Evolutionary conservation across 257 asterid genomes (phyloP).

Genomic region (Solanum peruvianum): DNA sequence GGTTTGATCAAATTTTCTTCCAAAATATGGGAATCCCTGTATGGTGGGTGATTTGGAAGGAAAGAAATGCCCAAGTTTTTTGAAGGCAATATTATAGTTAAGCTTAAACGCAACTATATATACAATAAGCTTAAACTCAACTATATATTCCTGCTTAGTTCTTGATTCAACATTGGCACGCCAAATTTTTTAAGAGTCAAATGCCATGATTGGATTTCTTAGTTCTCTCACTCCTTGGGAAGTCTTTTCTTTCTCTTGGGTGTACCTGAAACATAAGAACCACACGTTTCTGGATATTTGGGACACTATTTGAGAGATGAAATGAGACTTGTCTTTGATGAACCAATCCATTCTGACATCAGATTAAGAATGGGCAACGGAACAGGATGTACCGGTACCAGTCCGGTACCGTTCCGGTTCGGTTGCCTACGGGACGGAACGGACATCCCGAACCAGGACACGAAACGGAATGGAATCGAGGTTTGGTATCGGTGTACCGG

Average conservation of each 20-base stretch:
- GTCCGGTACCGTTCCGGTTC: no score
- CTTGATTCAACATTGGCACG: background rate
- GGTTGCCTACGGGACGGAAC: no score
- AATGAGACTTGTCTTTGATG: background rate
- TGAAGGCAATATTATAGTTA: background rate
- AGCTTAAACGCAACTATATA: background rate
- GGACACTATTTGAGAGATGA: background rate
- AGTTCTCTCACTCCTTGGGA: background rate
- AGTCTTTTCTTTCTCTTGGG: background rate
- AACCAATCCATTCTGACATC: background rate
- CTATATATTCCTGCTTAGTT: background rate
- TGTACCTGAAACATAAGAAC: background rate
- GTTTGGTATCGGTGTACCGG: no score
- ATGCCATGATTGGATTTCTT: background rate
- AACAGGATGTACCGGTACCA: no score
- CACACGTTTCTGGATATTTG: background rate
- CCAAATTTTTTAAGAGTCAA: background rate
- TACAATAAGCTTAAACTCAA: background rate
- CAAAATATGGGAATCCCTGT: background rate
- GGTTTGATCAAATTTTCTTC: background rate
- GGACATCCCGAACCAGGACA: no score
- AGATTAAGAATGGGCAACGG: background rate
- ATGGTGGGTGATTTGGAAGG: background rate
- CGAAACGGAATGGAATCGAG: no score
- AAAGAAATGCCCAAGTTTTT: background rate